Conservation (phyloP, 495 filamentous ascomycete genomes). For the Pyronema omphalodes region DNA sequence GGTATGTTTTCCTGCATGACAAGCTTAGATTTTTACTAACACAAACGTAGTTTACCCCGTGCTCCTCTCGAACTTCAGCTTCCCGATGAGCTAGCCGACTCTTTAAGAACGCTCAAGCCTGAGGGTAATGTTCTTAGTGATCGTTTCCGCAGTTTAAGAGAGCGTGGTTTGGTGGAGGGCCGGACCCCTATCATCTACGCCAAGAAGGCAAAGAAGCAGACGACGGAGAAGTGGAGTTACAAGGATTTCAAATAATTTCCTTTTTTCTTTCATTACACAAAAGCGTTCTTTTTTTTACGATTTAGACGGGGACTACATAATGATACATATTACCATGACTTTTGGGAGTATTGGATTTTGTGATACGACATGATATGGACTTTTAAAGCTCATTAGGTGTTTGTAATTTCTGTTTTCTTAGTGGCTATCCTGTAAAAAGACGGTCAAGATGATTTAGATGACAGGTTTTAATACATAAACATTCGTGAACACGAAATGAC, state of each 20-base stretch:
- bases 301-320: no score
- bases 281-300: no score
- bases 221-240: conserved; percentile 89
- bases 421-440: no score
- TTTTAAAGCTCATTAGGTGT: no score
- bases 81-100: conserved; percentile 85
- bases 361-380: no score
- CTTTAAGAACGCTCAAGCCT: conserved; percentile 69
- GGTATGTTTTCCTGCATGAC: conserved; percentile 27
- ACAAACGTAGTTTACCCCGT: conserved; percentile 46
- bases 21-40: not conserved
- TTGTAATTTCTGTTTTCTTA: no score
- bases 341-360: no score
- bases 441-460: no score
- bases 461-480: no score
- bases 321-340: no score
- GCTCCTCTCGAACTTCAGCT: conserved; percentile 73
- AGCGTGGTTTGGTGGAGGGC: conserved; percentile 74
- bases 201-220: conserved; percentile 56
- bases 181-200: conserved; percentile 55
- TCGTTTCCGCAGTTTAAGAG: conserved; percentile 69
- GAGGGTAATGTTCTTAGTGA: conserved; percentile 88
- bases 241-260: conserved; percentile 62
- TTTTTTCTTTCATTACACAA: not conserved
- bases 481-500: no score